Conservation (phyloP, 768 basidiomycete species). For the Multifurca ochricompacta region DNA sequence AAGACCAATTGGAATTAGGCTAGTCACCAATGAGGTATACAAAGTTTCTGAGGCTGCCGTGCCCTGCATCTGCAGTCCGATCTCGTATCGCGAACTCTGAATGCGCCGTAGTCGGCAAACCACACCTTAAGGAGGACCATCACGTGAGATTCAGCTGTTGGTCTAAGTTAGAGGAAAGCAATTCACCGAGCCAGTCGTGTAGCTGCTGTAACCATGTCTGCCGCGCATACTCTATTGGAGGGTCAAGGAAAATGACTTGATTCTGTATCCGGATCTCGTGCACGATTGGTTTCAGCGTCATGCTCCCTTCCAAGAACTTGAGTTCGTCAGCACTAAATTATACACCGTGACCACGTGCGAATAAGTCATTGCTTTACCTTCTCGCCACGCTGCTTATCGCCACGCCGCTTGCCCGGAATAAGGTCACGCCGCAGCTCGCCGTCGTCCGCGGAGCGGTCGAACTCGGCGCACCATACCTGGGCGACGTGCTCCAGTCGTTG, state of each 20-base stretch:
- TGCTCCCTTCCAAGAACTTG: slow-evolving; percentile 63
- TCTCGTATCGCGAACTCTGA: slow-evolving; percentile 94
- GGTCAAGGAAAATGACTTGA: slow-evolving; percentile 97
- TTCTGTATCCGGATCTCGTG: slow-evolving; percentile 98
- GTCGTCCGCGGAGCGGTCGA: slow-evolving; percentile 65
- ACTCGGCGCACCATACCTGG: slow-evolving; percentile 82
- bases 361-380: slow-evolving; percentile 43
- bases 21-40: slow-evolving; percentile 73
- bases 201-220: slow-evolving; percentile 84
- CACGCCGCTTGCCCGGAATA: slow-evolving; percentile 51
- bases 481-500: slow-evolving; percentile 71
- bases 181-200: slow-evolving; percentile 79
- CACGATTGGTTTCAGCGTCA: slow-evolving; percentile 77
- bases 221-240: slow-evolving; percentile 92
- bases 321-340: background rate
- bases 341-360: background rate
- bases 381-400: slow-evolving; percentile 66
- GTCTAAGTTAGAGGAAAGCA: background rate
- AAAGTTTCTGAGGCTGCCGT: slow-evolving; percentile 56
- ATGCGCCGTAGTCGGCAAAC: slow-evolving; percentile 83
- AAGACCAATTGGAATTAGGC: slow-evolving; percentile 22
- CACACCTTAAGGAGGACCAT: slow-evolving; percentile 45
- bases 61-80: slow-evolving; percentile 86
- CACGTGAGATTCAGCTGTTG: background rate
- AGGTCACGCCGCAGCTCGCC: slow-evolving; percentile 50